Evolutionary conservation across 352 stramenopile species (phyloP).

Genomic region (Aphanomyces cochlioides): DNA sequence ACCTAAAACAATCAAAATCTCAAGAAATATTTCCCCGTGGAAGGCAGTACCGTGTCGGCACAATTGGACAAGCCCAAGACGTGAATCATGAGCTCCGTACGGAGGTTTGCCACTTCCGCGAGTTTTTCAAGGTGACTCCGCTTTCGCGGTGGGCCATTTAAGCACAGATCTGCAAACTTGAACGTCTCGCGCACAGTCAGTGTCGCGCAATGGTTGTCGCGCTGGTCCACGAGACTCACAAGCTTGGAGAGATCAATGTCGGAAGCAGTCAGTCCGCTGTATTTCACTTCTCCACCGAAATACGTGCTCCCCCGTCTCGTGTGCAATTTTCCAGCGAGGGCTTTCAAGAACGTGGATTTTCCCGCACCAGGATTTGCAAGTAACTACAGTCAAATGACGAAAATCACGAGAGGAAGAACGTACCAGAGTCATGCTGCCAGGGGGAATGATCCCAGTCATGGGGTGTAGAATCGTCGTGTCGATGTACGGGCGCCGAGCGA

Average conservation of each 20-base stretch:
- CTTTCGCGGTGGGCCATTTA: conserved; percentile 52
- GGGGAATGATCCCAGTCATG: conserved; percentile 62
- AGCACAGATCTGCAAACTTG: conserved; percentile 89
- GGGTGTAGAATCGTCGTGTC: conserved; percentile 56
- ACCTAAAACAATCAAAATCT: conserved; percentile 33
- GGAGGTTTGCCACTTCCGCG: conserved; percentile 58
- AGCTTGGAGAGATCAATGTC: conserved; percentile 58
- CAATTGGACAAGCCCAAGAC: conserved; percentile 85
- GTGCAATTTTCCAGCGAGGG: conserved; percentile 53
- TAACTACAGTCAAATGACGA: conserved; percentile 7
- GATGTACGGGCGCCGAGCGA: conserved; percentile 38
- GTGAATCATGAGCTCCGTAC: conserved; percentile 68
- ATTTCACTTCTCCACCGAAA: conserved; percentile 41
- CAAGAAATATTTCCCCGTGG: neutral
- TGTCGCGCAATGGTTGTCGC: conserved; percentile 86
- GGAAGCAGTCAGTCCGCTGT: conserved; percentile 48
- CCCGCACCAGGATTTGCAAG: conserved; percentile 59
- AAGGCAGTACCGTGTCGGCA: conserved; percentile 64
- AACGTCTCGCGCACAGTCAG: conserved; percentile 94
- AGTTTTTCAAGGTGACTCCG: conserved; percentile 57
- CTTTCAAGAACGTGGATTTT: conserved; percentile 74
- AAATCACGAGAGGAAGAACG: neutral
- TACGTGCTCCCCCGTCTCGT: conserved; percentile 37
- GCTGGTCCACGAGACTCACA: conserved; percentile 58
- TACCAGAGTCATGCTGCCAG: conserved; percentile 60